A percentile compares a stretch with the other conserved stretches of the same genome.
Evolutionary conservation across 2,329 filamentous ascomycete species (phyloP).

Genomic region (Coleophoma cylindrospora): DNA sequence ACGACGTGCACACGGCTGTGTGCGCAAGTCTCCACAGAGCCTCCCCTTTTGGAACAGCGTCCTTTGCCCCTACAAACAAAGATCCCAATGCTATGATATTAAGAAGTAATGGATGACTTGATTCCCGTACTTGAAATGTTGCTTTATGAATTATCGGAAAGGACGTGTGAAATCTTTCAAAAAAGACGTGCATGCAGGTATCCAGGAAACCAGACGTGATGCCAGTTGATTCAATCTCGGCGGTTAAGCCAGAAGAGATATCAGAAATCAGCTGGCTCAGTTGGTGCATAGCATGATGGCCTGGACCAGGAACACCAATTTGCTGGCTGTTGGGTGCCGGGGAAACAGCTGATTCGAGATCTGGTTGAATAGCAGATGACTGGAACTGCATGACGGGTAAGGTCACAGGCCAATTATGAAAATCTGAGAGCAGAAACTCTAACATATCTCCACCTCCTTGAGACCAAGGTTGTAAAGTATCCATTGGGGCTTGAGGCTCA

Average conservation of each 20-base stretch:
- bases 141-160: constrained; percentile 37
- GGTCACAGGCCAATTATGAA: constrained; percentile 4
- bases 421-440: constrained; percentile 4
- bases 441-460: constrained; percentile 4
- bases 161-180: constrained; percentile 36
- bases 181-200: constrained; percentile 39
- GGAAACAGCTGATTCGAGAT: constrained; percentile 28
- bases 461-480: constrained; percentile 1
- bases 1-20: constrained; percentile 39
- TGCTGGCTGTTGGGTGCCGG: constrained; percentile 13
- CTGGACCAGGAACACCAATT: not conserved
- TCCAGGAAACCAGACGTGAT: constrained; percentile 39
- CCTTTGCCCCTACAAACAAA: constrained; percentile 36
- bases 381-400: constrained; percentile 5
- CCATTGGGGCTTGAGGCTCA: constrained; percentile 20
- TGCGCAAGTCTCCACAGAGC: constrained; percentile 37
- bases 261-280: constrained; percentile 5
- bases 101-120: constrained; percentile 34
- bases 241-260: constrained; percentile 35
- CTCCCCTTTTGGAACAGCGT: constrained; percentile 36
- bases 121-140: constrained; percentile 37
- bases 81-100: constrained; percentile 40
- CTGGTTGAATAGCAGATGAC: constrained; percentile 18
- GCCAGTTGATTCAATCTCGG: constrained; percentile 33
- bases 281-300: constrained; percentile 8